Evolutionary conservation across 176 grass and related monocot species (phyloP), one percentile per base, ranked within the genome.

Genomic region (Tuctoria greenei): DNA sequence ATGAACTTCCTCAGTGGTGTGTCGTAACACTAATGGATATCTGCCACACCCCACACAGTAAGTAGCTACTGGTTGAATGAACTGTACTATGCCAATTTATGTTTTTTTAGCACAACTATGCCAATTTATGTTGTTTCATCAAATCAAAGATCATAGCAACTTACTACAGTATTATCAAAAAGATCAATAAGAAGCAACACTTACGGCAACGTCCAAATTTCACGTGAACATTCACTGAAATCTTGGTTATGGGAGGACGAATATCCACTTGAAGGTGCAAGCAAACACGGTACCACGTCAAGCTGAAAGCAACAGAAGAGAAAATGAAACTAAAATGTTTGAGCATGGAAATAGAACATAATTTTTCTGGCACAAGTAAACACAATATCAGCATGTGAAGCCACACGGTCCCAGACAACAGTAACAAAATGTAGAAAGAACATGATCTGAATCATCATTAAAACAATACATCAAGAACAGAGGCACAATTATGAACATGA

Each of bases 191-290:
- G 47, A 58, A 75, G 31, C 71, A 83, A 50, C 41, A 89, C 91
- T 89, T 84, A 97, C 94, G 94, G 94, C 73, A 97, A 81, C 42
- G 72, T 87, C 94, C 94, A 97, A 69, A 97, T 84, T 36, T 85
- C 86, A 67, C 81, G 75, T 83, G 62, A 73, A 43, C 6, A 76
- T 55, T 61, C 71, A 72, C 73, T 80, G 26, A 72, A 45, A 77
- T 83, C 76, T 72, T 89, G 25, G 16, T 85, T 38, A 44, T 80
- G 14, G 34, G 71, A 47, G 65, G 88, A 82, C 37, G 61, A 76
- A 86, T 89, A 87, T 79, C 88, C 91, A 81, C 76, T 82, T 44
- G 73, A 74, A 40, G 84, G 91, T 75, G 88, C 86, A 78, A 97
- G 94, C 69, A 97, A 89, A 84, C 90, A 97, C 1, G 94, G 94